Evolutionary conservation across 139 green algal species (phyloP).

Genomic region (Ettlia oleoabundans): DNA sequence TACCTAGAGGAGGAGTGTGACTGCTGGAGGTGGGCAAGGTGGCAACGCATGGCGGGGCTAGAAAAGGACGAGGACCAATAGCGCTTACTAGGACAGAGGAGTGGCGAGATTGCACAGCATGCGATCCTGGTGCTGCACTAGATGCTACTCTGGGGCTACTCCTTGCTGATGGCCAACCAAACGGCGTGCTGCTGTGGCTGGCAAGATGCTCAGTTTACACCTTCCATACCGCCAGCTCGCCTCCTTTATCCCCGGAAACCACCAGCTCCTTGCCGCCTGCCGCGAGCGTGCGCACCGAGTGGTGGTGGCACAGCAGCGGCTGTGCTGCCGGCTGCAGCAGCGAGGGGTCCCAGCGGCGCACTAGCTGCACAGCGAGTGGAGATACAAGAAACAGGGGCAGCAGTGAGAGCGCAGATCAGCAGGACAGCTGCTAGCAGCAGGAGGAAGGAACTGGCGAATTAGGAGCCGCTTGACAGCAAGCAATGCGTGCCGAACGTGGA

Average conservation of each 20-base stretch:
- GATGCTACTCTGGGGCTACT: no score
- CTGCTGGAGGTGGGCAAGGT: background rate
- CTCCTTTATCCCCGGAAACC: constrained; percentile 67
- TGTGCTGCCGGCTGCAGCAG: constrained; percentile 42
- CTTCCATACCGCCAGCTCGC: constrained; percentile 72
- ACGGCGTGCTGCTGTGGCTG: background rate
- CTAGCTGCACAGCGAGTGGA: background rate
- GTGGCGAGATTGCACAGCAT: no score
- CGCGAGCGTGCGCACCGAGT: constrained; percentile 62
- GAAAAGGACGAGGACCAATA: no score
- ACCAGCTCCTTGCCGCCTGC: constrained; percentile 54
- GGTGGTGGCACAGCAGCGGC: constrained; percentile 64
- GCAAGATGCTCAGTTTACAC: constrained; percentile 13
- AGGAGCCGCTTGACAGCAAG: no score
- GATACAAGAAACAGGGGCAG: background rate
- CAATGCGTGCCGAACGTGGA: no score
- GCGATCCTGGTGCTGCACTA: no score
- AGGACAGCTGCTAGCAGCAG: background rate
- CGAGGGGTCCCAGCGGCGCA: constrained; percentile 52
- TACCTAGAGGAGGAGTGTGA: background rate
- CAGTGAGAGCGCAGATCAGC: background rate
- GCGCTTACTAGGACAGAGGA: no score
- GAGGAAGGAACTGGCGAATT: background rate
- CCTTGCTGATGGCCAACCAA: no score
- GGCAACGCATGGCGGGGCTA: no score